These are phyloP conservation scores for Eucommia ulmoides DNA, from an alignment of 257 asterid genomes.

Conservation along the genomic window DNA sequence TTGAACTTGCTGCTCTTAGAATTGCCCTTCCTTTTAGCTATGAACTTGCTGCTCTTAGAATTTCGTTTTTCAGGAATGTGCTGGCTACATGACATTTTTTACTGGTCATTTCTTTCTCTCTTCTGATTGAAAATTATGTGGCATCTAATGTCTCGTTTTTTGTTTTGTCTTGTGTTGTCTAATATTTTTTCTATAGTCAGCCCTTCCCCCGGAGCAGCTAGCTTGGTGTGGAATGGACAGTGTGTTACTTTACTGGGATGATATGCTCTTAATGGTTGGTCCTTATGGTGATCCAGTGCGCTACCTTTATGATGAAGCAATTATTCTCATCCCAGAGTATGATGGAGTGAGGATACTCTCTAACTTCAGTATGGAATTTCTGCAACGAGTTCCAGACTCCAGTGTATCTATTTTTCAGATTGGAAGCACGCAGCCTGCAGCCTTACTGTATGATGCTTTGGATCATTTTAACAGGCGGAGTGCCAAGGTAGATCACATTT, in stretches of 20 bases:
- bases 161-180: constrained; percentile 10
- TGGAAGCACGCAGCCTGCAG: constrained; percentile 92
- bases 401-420: constrained; percentile 88
- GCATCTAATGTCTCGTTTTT: too few species aligned
- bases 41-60: too few species aligned
- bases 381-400: constrained; percentile 94
- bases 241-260: constrained; percentile 89
- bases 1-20: too few species aligned
- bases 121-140: too few species aligned
- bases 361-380: constrained; percentile 70
- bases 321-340: constrained; percentile 80
- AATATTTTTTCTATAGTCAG: constrained; percentile 37
- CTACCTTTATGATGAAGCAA: constrained; percentile 81
- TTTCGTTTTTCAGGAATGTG: too few species aligned
- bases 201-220: constrained; percentile 89
- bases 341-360: constrained; percentile 92
- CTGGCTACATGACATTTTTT: too few species aligned
- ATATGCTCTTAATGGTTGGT: constrained; percentile 90
- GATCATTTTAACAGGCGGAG: constrained; percentile 93
- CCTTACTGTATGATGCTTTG: constrained; percentile 84
- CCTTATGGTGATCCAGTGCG: constrained; percentile 86
- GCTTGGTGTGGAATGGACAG: constrained; percentile 99
- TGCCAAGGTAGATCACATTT: constrained; percentile 99
- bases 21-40: too few species aligned
- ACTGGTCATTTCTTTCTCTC: too few species aligned